Base-by-base conservation (phyloP, 495 filamentous ascomycete species). In the Neurospora sp. region DNA sequence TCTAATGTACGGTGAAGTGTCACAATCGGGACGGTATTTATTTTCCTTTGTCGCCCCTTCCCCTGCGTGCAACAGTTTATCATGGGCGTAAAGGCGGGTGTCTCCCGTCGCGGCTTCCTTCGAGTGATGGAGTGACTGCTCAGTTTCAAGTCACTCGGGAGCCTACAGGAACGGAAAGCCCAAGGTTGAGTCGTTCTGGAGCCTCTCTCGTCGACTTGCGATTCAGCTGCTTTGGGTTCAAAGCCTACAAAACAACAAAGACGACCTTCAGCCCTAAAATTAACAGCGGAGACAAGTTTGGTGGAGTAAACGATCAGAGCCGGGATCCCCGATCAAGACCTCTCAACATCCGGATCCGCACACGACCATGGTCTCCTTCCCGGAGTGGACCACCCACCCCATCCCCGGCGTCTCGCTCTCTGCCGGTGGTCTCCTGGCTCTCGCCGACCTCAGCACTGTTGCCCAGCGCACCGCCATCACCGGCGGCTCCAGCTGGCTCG, bases 371-470 rank as follows among this genome's bases (percentile, higher is more conserved):
- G 70, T 71, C 35, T 73, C 74, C 23, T 81, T 82, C 62, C 80
- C 79, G 3, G 74, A 77, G 39, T 83, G 81, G 82, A 76, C 73
- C 20, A 76, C 76, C 44, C 78, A 76, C 6, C 82, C 82, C 10
- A 80, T 85, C 69, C 79, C 81, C 14, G 73, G 75, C 7, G 69
- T 85, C 54, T 77, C 82, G 2, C 78, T 89, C 62, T 85, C 85
- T 4, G 84, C 86, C 3, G 82, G 83, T 8, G 87, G 86, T 6
- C 79, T 89, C 14, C 76, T 91, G 23, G 84, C 85, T 0, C 84
- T 91, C 7, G 89, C 88, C 6, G 88, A 90, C 75, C 82, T 91
- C 27, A 78, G 83, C 14, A 86, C 85, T 6, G 83, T 88, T 20
- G 83, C 85, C 1, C 76, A 86, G 40, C 83, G 88, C 27, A 90